These are phyloP conservation scores for Artemisia princeps DNA, from an alignment of 140 eudicot species.

Conservation along the genomic window DNA sequence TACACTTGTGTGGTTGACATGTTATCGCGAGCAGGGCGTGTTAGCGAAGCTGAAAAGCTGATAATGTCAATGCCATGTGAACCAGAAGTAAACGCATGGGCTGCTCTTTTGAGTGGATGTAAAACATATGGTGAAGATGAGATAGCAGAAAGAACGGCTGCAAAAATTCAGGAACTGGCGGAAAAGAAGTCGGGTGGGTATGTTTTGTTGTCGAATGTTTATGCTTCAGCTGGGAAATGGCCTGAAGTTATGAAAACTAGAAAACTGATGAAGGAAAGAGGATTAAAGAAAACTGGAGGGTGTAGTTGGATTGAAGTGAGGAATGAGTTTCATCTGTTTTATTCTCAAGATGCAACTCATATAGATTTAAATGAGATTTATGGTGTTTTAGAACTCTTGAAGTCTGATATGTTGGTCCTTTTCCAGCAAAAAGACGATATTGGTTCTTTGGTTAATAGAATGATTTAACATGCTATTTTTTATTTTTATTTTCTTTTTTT, in stretches of 20 bases:
- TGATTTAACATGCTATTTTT: not conserved
- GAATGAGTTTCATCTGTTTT: conserved; percentile 38
- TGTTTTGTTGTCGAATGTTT: conserved; percentile 52
- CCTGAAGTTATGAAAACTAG: conserved; percentile 42
- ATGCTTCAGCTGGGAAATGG: conserved; percentile 68
- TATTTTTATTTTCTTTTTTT: not conserved
- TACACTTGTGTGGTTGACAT: conserved; percentile 56
- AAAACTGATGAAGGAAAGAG: conserved; percentile 47
- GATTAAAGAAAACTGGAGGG: conserved; percentile 46
- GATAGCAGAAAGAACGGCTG: conserved; percentile 43
- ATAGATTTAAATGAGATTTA: conserved; percentile 31
- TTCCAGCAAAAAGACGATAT: not conserved
- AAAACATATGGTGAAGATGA: conserved; percentile 39
- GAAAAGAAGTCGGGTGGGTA: conserved; percentile 57
- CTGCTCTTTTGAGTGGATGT: conserved; percentile 68
- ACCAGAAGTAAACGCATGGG: conserved; percentile 63
- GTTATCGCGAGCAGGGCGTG: conserved; percentile 62
- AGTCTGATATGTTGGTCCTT: conserved; percentile 37
- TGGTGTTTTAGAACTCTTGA: conserved; percentile 41
- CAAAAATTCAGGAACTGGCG: conserved; percentile 35
- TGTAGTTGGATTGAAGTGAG: conserved; percentile 70
- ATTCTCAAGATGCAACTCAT: conserved; percentile 51
- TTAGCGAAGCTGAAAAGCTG: conserved; percentile 48
- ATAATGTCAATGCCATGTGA: conserved; percentile 46
- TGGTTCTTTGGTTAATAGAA: not conserved